Percentiles rank a stretch among this genome's conserved stretches.
phyloP scores from a whole-genome alignment of 2,329 filamentous ascomycete genomes.

The Chalaropsis thielavioides region DNA sequence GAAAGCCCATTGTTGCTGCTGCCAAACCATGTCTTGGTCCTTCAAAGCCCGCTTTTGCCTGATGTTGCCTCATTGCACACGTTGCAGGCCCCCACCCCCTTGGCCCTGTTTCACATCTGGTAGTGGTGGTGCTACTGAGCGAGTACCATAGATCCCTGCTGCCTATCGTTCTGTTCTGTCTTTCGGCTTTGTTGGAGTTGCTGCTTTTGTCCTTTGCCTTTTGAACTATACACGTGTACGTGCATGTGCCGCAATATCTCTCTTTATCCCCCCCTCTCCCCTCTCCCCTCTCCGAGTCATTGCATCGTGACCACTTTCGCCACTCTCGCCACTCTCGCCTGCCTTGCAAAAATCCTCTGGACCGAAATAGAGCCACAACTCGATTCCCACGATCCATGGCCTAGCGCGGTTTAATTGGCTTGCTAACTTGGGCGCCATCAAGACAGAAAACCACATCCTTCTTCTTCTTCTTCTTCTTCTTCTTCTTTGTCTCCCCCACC shows the following conservation, averaged over 20 bases:
- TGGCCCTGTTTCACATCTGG: background rate
- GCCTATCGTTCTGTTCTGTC: background rate
- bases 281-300: too few species aligned
- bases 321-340: too few species aligned
- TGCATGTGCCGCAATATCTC: too few species aligned
- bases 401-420: background rate
- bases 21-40: too few species aligned
- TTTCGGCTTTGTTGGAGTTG: too few species aligned
- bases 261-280: too few species aligned
- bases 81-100: background rate
- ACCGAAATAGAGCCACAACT: too few species aligned
- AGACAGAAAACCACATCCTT: background rate
- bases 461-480: background rate
- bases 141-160: background rate
- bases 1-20: too few species aligned
- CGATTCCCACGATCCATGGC: too few species aligned
- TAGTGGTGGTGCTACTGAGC: background rate
- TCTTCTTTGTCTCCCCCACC: background rate
- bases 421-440: background rate
- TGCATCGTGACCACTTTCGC: too few species aligned
- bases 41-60: background rate
- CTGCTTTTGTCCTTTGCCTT: background rate
- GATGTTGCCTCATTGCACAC: background rate
- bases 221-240: too few species aligned
- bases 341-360: too few species aligned